These are phyloP conservation scores for Aspergillus baeticus DNA, from an alignment of 495 filamentous ascomycete genomes.

Conservation along the genomic window DNA sequence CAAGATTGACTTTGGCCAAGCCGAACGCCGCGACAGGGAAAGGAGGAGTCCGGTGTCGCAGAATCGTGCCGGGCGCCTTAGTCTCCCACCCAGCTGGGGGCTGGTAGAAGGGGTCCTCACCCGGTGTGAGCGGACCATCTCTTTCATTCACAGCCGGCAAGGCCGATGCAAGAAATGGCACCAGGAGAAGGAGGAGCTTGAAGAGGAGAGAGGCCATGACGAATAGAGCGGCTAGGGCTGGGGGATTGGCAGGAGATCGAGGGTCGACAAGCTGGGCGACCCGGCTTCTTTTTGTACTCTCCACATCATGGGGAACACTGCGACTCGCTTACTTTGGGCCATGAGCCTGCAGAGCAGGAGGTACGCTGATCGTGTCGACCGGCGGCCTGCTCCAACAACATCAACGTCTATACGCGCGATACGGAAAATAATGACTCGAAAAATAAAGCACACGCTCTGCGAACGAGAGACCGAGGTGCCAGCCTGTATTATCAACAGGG, in stretches of 20 bases:
- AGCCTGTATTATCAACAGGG: not conserved
- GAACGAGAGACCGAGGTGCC: not conserved
- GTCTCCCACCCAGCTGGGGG: slow-evolving; percentile 39
- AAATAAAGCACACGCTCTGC: not conserved
- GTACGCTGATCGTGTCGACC: no score
- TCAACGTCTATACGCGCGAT: not conserved
- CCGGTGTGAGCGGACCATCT: slow-evolving; percentile 10
- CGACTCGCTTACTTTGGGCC: no score
- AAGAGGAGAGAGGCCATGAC: slow-evolving; percentile 6
- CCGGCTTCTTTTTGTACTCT: not conserved
- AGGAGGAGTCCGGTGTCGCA: slow-evolving; percentile 38
- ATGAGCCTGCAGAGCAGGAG: no score
- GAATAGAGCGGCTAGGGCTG: not conserved
- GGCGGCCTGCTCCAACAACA: not conserved
- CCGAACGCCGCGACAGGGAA: slow-evolving; percentile 31
- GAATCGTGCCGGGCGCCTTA: slow-evolving; percentile 38
- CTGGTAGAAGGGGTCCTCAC: slow-evolving; percentile 46
- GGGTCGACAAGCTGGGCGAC: not conserved
- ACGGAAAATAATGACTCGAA: not conserved
- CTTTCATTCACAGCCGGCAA: not conserved
- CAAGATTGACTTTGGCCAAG: slow-evolving; percentile 28
- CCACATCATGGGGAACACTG: no score
- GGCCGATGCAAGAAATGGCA: slow-evolving; percentile 4
- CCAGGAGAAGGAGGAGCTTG: slow-evolving; percentile 9
- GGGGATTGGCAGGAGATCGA: not conserved